Evolutionary conservation across 2,329 filamentous ascomycete species (phyloP).

Genomic region (Diaporthe ampelina): DNA sequence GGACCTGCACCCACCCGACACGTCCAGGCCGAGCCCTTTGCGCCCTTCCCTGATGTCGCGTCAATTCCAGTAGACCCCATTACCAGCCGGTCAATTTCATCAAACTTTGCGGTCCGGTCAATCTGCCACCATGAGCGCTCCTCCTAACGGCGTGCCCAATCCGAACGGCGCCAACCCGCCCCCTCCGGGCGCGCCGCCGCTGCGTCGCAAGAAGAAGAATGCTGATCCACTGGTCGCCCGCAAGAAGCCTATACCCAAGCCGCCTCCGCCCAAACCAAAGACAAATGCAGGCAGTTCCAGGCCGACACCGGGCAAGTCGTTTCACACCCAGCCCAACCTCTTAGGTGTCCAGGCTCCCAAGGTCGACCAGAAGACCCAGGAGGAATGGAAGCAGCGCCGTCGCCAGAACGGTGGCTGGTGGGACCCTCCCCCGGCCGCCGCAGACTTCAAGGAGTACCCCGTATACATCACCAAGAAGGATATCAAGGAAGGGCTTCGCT

Average conservation of each 20-base stretch:
- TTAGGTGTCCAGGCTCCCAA: constrained; percentile 45
- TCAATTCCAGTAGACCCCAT: neutral
- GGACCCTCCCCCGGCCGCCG: constrained; percentile 60
- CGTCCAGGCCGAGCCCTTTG: constrained; percentile 2
- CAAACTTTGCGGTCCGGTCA: neutral
- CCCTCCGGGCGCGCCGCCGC: constrained; percentile 50
- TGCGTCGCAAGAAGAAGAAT: constrained; percentile 60
- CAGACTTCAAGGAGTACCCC: constrained; percentile 70
- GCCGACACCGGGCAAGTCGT: constrained; percentile 45
- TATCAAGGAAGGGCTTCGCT: constrained; percentile 82
- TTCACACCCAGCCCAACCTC: constrained; percentile 40
- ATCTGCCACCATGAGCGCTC: constrained; percentile 59
- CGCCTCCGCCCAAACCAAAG: constrained; percentile 51
- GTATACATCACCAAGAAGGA: constrained; percentile 87
- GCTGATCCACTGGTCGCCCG: constrained; percentile 76
- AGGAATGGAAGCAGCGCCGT: constrained; percentile 58
- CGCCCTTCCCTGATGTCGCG: constrained; percentile 21
- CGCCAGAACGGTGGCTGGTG: constrained; percentile 71
- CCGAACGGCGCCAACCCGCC: constrained; percentile 44
- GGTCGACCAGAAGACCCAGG: constrained; percentile 46
- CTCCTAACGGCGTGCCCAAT: constrained; percentile 51
- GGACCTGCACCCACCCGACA: constrained; percentile 10
- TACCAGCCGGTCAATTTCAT: neutral
- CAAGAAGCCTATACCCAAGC: constrained; percentile 60
- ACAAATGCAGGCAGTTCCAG: constrained; percentile 46